Evolutionary conservation across 129 eudicot species (phyloP).

Genomic region (Rutidosis leptorrhynchoides): DNA sequence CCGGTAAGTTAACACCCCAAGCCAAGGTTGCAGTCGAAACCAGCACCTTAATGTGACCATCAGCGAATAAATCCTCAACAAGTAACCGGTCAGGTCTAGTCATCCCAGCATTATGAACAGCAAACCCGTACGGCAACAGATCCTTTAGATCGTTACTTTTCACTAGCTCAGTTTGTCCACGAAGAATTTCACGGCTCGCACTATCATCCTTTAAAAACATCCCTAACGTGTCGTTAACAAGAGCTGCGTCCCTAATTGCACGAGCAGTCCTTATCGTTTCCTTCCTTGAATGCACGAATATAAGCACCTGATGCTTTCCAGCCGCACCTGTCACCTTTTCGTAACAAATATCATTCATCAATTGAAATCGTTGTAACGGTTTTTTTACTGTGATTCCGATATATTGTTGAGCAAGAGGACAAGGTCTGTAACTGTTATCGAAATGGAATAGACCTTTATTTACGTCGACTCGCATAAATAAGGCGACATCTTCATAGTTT

Average conservation of each 20-base stretch:
- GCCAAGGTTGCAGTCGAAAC: slow-evolving; percentile 96
- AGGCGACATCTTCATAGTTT: slow-evolving; percentile 77
- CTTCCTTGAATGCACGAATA: slow-evolving; percentile 87
- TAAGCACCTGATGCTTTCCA: slow-evolving; percentile 87
- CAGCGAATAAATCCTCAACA: slow-evolving; percentile 78
- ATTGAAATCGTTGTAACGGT: slow-evolving; percentile 84
- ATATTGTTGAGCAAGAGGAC: slow-evolving; percentile 87
- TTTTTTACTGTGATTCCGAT: slow-evolving; percentile 85
- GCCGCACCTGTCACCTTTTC: slow-evolving; percentile 71
- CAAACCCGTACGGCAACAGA: slow-evolving; percentile 84
- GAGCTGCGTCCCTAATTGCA: slow-evolving; percentile 79
- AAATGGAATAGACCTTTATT: slow-evolving; percentile 76
- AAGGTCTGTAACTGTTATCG: slow-evolving; percentile 93
- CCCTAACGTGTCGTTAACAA: slow-evolving; percentile 71
- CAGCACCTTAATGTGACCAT: slow-evolving; percentile 78
- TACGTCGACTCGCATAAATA: slow-evolving; percentile 68
- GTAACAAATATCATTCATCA: slow-evolving; percentile 90
- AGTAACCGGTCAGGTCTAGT: slow-evolving; percentile 72
- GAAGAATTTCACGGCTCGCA: slow-evolving; percentile 87
- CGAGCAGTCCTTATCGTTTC: slow-evolving; percentile 90
- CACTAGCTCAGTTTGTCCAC: slow-evolving; percentile 61
- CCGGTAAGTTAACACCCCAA: slow-evolving; percentile 96
- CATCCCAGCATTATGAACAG: slow-evolving; percentile 93
- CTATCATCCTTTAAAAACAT: slow-evolving; percentile 77
- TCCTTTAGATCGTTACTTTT: slow-evolving; percentile 83